Base-by-base conservation (phyloP, 148 eudicot genomes). In the Nepenthes gracilis region DNA sequence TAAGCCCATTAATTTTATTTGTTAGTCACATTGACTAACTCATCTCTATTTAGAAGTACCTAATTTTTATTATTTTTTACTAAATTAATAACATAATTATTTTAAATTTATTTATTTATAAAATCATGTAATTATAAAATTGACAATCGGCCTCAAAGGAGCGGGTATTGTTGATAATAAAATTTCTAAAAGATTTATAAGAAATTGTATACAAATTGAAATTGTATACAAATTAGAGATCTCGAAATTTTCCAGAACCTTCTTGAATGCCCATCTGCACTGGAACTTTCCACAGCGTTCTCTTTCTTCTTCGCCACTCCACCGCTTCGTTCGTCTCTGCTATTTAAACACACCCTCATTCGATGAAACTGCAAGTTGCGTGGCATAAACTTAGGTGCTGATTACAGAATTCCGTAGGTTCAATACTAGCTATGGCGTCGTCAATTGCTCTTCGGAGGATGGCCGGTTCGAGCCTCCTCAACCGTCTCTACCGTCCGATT, bases 371-470 rank as follows among this genome's bases (percentile, higher is more conserved):
- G 9, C 36, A 51, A 33, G 23, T 23, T 23, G 35, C 6, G 10
- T 33, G 15, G 56, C 5, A 4, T 40, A 40, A 40, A 40, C 34
- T 1, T 38, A 32, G 34, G n/a, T 48, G 2, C 14, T 59, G 15
- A 36, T 15, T 1, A 5, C 15, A 6, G 15, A 49, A 6, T 2
- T n/a, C 12, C 53, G 1, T 12, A 49, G 11, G 0, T 49, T 6
- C 54, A 7, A 23, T 23, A 0, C 23, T 23, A 23, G 23, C 23
- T 23, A 77, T 78, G 84, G 87, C 85, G 6, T 60, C 84, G 2
- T 70, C 73, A 12, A 40, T 79, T 1, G 81, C 81, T 67, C 71
- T 82, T 57, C 77, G 81, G 61, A 74, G 87, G 34, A 54, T 74
- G 23, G 57, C 74, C 13, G 71, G 72, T 9, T 47, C 61, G 0